Evolutionary conservation across 352 stramenopile genomes (phyloP).

Genomic region (Phytophthora brassicae): DNA sequence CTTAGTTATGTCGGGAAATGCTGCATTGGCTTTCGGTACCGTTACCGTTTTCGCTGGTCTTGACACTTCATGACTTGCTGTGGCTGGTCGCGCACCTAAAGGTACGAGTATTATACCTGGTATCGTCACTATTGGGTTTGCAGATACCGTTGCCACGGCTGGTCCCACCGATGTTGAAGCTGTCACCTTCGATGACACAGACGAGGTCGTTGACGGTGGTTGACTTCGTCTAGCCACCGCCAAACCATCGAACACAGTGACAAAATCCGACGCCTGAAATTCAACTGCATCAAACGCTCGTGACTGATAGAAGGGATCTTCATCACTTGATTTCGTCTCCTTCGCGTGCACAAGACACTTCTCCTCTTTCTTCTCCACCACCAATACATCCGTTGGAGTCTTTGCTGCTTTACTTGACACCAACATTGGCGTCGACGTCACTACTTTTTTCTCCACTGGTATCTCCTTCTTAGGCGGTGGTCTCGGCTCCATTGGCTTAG

Average conservation of each 20-base stretch:
- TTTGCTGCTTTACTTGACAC: not conserved
- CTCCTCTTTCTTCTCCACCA: not conserved
- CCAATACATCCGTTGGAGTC: not conserved
- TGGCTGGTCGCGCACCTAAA: too few relatives aligned
- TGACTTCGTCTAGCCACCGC: conserved; percentile 44
- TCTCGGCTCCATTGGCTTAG: conserved; percentile 1
- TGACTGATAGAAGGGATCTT: conserved; percentile 34
- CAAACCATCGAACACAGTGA: conserved; percentile 39
- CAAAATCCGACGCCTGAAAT: conserved; percentile 48
- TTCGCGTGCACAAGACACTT: not conserved
- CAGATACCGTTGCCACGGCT: not conserved
- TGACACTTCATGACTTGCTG: too few relatives aligned
- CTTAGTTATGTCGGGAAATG: not conserved
- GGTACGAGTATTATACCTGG: too few relatives aligned
- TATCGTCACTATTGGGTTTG: too few relatives aligned
- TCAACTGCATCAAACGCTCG: conserved; percentile 42
- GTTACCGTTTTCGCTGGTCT: conserved; percentile 6
- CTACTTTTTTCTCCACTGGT: not conserved
- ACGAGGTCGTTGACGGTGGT: not conserved
- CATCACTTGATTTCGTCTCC: not conserved
- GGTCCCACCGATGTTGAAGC: conserved; percentile 4
- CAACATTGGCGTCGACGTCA: not conserved
- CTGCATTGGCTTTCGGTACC: not conserved
- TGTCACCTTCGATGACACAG: conserved; percentile 7
- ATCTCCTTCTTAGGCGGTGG: not conserved